Base-by-base conservation (phyloP, 1,284 basidiomycete species). In the Ganoderma resinaceum region DNA sequence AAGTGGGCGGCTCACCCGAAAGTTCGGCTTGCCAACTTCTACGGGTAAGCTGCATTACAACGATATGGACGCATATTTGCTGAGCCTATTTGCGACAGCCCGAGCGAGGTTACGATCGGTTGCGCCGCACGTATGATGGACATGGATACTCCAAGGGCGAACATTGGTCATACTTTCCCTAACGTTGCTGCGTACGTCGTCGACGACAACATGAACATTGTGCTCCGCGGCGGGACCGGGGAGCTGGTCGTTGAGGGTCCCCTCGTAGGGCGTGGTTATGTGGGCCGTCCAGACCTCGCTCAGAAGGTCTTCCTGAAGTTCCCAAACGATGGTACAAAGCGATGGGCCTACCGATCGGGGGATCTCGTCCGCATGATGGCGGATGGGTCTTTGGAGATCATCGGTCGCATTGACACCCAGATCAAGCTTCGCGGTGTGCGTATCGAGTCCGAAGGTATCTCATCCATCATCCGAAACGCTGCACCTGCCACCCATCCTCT, bases 351-450 rank as follows among this genome's bases (percentile, higher is more conserved):
- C 75, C 80, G 84, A 35, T 87, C 86, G 3, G 86, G 86, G 12
- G 86, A 87, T 70, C 74, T 87, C 62, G 86, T 81, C 11, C 79
- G 87, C 58, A 86, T 88, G 84, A 84, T 86, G 79, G 84, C 85
- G 0, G 85, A 88, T 69, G 80, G 78, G n/a, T 83, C 83, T 6
- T 73, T 88, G 29, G 84, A 87, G 71, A 87, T 88, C 63, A 76
- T 86, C 35, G 87, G 87, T n/a, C 82, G 87, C 29, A 85, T 86
- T 55, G 87, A 88, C 70, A 83, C 83, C 20, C 87, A 88, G 70
- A 84, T 87, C 74, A 88, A 88, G 76, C 76, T 87, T 43, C 81
- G 84, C 49, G 86, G 87, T 33, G 85, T 87, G 37, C 82, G 87
- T 14, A 86, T 87, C 35, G 87, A 88, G 72, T 82, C 82, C 1